Conservation (phyloP, 495 filamentous ascomycete species). For the Hyphodiscus hymeniophilus region DNA sequence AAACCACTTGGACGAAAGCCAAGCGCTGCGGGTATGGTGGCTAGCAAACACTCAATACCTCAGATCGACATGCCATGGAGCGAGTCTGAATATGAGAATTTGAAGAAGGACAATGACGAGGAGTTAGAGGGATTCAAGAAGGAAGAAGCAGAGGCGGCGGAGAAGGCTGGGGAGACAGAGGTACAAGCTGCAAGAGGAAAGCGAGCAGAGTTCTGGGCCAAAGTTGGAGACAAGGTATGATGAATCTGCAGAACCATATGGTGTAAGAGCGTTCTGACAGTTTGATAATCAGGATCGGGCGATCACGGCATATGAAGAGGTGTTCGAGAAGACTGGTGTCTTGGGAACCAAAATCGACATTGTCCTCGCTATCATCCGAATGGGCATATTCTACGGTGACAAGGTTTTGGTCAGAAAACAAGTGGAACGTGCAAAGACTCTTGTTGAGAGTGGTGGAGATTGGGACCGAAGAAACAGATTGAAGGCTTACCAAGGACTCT, state of each 20-base stretch:
- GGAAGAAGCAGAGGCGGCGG: constrained; percentile 88
- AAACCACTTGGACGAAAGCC: constrained; percentile 45
- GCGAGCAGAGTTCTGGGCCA: constrained; percentile 89
- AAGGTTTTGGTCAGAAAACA: constrained; percentile 85
- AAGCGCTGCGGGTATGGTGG: constrained; percentile 61
- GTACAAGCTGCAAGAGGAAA: constrained; percentile 88
- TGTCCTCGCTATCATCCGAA: constrained; percentile 89
- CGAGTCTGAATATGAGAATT: constrained; percentile 73
- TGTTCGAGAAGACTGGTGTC: constrained; percentile 89
- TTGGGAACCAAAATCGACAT: constrained; percentile 95
- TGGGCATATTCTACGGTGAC: constrained; percentile 93
- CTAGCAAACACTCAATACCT: constrained; percentile 51
- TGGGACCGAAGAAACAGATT: constrained; percentile 97
- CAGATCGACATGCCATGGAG: constrained; percentile 79
- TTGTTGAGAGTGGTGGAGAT: constrained; percentile 91
- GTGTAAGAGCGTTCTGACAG: neutral
- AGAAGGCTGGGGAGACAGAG: constrained; percentile 94
- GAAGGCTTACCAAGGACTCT: constrained; percentile 95
- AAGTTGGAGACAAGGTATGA: constrained; percentile 88
- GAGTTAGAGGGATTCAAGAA: constrained; percentile 89
- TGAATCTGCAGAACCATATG: neutral
- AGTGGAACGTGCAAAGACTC: constrained; percentile 77
- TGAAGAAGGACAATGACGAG: constrained; percentile 81
- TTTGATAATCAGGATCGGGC: constrained; percentile 67
- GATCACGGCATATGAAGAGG: constrained; percentile 79